Conservation (phyloP, 345 rosid genomes). For the Eucalyptus marginata region DNA sequence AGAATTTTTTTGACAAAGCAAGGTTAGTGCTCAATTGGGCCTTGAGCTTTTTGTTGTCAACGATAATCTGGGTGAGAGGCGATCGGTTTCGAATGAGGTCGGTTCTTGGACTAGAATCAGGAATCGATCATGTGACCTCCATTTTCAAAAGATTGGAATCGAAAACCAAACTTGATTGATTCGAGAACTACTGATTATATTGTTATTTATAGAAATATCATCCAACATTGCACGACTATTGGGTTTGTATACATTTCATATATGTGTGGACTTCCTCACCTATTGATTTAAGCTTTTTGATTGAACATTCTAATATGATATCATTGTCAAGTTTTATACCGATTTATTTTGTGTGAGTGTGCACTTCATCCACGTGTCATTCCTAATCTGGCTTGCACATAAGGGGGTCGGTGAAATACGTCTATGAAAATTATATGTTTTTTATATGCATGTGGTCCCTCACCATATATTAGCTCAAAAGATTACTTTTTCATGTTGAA, state of each 20-base stretch:
- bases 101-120: neutral
- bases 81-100: neutral
- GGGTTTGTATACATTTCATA: neutral
- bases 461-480: neutral
- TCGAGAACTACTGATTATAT: accelerated
- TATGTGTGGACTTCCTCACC: accelerated
- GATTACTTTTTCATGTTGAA: neutral
- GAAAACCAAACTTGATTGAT: neutral
- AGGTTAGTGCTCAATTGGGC: neutral
- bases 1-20: neutral
- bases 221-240: accelerated
- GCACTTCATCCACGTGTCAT: neutral
- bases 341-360: accelerated
- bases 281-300: neutral
- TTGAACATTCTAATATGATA: neutral
- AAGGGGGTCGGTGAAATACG: accelerated
- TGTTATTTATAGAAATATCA: neutral
- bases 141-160: neutral
- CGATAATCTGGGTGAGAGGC: neutral
- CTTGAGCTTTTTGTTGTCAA: neutral
- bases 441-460: neutral
- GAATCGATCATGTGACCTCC: neutral
- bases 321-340: accelerated
- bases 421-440: neutral
- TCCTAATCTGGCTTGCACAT: accelerated